Evolutionary conservation across 2,329 filamentous ascomycete species (phyloP).

Genomic region (Colletotrichum liriopes): DNA sequence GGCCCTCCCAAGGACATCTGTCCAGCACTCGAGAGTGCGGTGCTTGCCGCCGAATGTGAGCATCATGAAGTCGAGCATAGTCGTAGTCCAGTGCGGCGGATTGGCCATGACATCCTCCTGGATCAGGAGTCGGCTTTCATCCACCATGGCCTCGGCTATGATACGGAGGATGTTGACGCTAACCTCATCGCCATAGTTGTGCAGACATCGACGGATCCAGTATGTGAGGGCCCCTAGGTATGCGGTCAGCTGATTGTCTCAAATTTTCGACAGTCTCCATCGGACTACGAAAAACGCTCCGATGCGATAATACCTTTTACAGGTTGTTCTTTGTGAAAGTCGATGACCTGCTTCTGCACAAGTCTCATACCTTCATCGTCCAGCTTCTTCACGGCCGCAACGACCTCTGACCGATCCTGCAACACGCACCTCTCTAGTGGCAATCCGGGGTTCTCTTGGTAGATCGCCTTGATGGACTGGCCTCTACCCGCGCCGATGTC

Average conservation of each 20-base stretch:
- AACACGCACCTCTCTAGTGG: conserved; percentile 49
- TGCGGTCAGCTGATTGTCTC: neutral
- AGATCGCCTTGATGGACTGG: conserved; percentile 47
- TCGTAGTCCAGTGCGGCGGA: conserved; percentile 47
- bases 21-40: conserved; percentile 48
- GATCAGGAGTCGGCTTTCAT: conserved; percentile 53
- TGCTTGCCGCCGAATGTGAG: conserved; percentile 53
- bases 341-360: conserved; percentile 42
- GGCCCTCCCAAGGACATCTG: conserved; percentile 45
- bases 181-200: conserved; percentile 55
- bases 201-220: conserved; percentile 55
- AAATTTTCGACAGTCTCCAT: neutral
- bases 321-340: conserved; percentile 51
- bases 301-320: conserved; percentile 35
- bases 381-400: conserved; percentile 46
- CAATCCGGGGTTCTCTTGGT: conserved; percentile 47
- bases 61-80: conserved; percentile 53
- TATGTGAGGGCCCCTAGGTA: conserved; percentile 53
- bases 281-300: too few species aligned
- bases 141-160: conserved; percentile 50
- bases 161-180: conserved; percentile 51
- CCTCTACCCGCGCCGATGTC: conserved; percentile 55
- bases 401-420: conserved; percentile 51
- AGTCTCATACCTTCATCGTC: conserved; percentile 44
- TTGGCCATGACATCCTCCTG: conserved; percentile 51